Evolutionary conservation across 2,329 filamentous ascomycete species (phyloP), one percentile per base, ranked within the genome.

Genomic region (Colletotrichum sp.): DNA sequence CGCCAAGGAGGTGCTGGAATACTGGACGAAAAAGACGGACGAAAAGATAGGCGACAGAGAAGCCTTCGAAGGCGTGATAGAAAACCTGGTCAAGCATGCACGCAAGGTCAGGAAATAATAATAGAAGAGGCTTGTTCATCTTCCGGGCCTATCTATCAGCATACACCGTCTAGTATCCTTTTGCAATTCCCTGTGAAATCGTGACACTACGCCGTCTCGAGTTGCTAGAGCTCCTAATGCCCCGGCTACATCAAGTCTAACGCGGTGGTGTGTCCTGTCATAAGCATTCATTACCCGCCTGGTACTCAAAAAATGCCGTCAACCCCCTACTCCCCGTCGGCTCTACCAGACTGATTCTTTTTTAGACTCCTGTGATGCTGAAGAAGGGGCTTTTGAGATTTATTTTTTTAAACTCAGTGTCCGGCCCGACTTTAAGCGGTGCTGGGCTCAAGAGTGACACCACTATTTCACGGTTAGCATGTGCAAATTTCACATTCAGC

Each of bases 11-110:
- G 92, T 96, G 52, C 87, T 98, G 68, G 94, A 95, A 78, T 98
- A 96, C 82, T 98, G 96, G 96, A 90, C 95, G 79, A 94, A 95
- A 86, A 89, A 93, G 79, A 93, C 94, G 69, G 96, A 98, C 82
- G 95, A 96, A 79, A 95, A 96, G 80, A 87, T 98, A 78, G 95
- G 95, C 55, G 96, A 98, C 82, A 93, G 97, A 79, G 96, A 98
- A 82, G 95, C 96, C 4, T 97, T 98, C 83, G 96, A 98, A 83
- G 96, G 95, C 1, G 96, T 98, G 18, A 98, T 98, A 89, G 96
- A 98, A 86, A 98, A 98, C 83, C 85, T 98, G 78, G 96, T 98
- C 58, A 97, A 96, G 84, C 95, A 98, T 86, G 95, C 95, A 65
- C 90, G 95, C 83, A 95, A 96, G 86, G 92, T 95, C 72, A 90